Conservation (phyloP, 2,329 filamentous ascomycete species). For the Verticillium zaregamsianum region DNA sequence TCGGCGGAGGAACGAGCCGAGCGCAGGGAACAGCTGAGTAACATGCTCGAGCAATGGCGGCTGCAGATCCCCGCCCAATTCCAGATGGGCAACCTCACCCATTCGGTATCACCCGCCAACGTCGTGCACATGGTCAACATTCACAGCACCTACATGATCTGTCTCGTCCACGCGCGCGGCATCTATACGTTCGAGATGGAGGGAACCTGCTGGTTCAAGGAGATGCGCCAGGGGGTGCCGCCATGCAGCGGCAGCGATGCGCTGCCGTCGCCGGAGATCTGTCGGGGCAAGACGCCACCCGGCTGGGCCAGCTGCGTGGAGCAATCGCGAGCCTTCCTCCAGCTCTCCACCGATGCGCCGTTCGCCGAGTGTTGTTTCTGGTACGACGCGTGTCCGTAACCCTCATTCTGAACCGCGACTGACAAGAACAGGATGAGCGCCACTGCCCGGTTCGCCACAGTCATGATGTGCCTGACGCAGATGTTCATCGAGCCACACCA, state of each 20-base stretch:
- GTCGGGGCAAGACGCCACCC: slow-evolving; percentile 12
- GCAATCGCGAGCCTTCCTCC: slow-evolving; percentile 28
- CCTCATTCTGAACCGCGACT: slow-evolving; percentile 1
- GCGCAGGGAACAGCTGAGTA: slow-evolving; percentile 21
- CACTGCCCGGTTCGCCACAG: slow-evolving; percentile 25
- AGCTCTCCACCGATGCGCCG: slow-evolving; percentile 22
- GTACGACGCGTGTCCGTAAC: slow-evolving; percentile 10
- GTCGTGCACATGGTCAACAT: slow-evolving; percentile 31
- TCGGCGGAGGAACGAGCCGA: slow-evolving; percentile 23
- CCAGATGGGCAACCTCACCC: slow-evolving; percentile 26
- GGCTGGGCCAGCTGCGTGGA: slow-evolving; percentile 28
- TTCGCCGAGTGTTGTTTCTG: slow-evolving; percentile 27
- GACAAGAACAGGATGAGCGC: slow-evolving; percentile 2
- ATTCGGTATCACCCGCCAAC: slow-evolving; percentile 21
- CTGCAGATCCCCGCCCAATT: slow-evolving; percentile 26
- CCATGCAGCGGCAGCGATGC: slow-evolving; percentile 18
- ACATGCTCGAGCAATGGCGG: slow-evolving; percentile 32
- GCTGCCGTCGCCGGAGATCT: background rate
- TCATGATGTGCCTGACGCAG: slow-evolving; percentile 29
- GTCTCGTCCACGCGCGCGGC: slow-evolving; percentile 31
- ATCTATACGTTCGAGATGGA: slow-evolving; percentile 22
- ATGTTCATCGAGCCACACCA: slow-evolving; percentile 24
- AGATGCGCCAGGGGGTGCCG: slow-evolving; percentile 21
- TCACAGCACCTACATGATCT: slow-evolving; percentile 30
- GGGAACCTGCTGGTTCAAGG: slow-evolving; percentile 30